phyloP scores from a whole-genome alignment of 306 rosid genomes.

The Adenanthera pavonina region DNA sequence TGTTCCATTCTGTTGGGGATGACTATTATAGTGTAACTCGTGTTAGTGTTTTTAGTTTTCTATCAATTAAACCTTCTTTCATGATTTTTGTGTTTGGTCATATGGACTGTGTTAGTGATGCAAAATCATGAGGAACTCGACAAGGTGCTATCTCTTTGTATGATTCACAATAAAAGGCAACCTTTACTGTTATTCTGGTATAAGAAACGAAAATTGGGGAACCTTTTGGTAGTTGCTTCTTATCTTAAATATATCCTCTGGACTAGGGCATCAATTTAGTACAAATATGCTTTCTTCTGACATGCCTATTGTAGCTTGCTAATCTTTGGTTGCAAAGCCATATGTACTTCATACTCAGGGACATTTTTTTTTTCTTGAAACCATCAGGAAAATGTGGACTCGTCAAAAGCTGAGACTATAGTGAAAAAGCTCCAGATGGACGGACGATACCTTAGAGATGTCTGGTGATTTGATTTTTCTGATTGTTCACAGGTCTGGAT shows the following conservation, averaged over 20 bases:
- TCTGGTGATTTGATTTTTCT: slow-evolving; percentile 71
- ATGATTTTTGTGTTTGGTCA: not conserved
- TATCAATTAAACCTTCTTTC: not conserved
- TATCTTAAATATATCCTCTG: slow-evolving; percentile 5
- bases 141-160: not conserved
- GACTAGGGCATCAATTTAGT: slow-evolving; percentile 2
- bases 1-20: slow-evolving; percentile 1
- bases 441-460: slow-evolving; percentile 84
- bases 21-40: slow-evolving; percentile 1
- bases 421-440: slow-evolving; percentile 84
- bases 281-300: slow-evolving; percentile 15
- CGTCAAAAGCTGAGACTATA: slow-evolving; percentile 69
- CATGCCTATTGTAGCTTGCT: not conserved
- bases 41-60: not conserved
- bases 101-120: not conserved
- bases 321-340: slow-evolving; percentile 14
- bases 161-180: not conserved
- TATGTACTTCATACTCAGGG: slow-evolving; percentile 1
- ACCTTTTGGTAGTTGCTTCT: slow-evolving; percentile 12
- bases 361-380: not conserved
- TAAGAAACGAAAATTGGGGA: not conserved
- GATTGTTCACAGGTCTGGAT: slow-evolving; percentile 24
- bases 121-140: not conserved
- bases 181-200: not conserved
- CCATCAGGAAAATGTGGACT: slow-evolving; percentile 71